phyloP scores from a whole-genome alignment of 495 filamentous ascomycete species.

The Penicillium macrosclerotiorum region DNA sequence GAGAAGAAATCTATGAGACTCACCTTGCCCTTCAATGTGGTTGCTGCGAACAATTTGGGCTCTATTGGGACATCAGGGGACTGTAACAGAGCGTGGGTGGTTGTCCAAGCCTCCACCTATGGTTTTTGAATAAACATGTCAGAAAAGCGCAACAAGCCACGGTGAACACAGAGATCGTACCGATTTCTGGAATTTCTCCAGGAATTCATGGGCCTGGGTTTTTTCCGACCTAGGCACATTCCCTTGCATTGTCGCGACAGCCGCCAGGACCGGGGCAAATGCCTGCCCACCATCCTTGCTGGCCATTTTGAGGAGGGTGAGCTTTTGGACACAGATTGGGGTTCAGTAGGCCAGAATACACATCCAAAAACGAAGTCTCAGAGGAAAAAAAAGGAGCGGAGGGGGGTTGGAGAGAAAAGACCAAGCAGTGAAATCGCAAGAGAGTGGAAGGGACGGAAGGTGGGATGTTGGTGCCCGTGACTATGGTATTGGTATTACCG shows the following conservation, averaged over 20 bases:
- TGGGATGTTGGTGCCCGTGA: conserved; percentile 42
- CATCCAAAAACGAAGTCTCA: conserved; percentile 17
- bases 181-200: conserved; percentile 97
- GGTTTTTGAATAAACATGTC: neutral
- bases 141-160: conserved; percentile 9
- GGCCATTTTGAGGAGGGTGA: conserved; percentile 56
- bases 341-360: conserved; percentile 15
- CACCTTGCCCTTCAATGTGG: conserved; percentile 97
- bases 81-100: conserved; percentile 81
- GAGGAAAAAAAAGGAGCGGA: conserved; percentile 6
- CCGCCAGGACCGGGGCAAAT: conserved; percentile 82
- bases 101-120: conserved; percentile 85
- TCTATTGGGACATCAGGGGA: conserved; percentile 68
- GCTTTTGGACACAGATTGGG: conserved; percentile 11
- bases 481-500: conserved; percentile 26
- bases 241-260: conserved; percentile 86
- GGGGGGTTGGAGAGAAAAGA: conserved; percentile 6
- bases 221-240: conserved; percentile 81
- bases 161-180: conserved; percentile 50
- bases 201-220: conserved; percentile 81
- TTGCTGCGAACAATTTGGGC: conserved; percentile 92
- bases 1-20: conserved; percentile 8
- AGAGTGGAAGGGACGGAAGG: conserved; percentile 25
- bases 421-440: conserved; percentile 7
- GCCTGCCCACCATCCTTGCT: conserved; percentile 62